Evolutionary conservation across 2,329 filamentous ascomycete species (phyloP).

Genomic region (Meredithiella fracta): DNA sequence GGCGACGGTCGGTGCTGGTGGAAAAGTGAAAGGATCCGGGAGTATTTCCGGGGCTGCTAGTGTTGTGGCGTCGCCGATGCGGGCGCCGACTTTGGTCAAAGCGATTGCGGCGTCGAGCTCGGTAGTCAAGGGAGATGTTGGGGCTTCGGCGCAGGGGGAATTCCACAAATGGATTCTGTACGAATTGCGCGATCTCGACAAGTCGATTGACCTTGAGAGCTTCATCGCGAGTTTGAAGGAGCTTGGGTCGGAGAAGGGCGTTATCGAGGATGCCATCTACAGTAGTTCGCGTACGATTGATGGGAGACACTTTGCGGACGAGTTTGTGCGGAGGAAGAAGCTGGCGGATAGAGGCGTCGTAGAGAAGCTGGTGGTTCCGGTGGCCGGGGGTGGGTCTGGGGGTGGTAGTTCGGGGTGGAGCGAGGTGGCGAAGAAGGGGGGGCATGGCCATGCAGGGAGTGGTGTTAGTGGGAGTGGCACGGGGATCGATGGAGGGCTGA

Average conservation of each 20-base stretch:
- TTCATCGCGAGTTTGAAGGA: slow-evolving; percentile 62
- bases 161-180: slow-evolving; percentile 84
- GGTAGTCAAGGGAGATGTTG: slow-evolving; percentile 23
- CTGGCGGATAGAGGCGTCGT: slow-evolving; percentile 83
- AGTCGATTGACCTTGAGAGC: slow-evolving; percentile 35
- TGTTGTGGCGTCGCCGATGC: slow-evolving; percentile 18
- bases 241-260: slow-evolving; percentile 58
- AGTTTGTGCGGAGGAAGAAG: slow-evolving; percentile 85
- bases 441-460: slow-evolving; percentile 26
- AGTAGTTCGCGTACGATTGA: slow-evolving; percentile 77
- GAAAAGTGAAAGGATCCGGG: slow-evolving; percentile 64
- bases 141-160: slow-evolving; percentile 55
- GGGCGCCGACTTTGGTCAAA: slow-evolving; percentile 37
- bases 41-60: slow-evolving; percentile 26
- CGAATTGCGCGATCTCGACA: slow-evolving; percentile 57
- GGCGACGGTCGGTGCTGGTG: slow-evolving; percentile 88
- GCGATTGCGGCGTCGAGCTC: slow-evolving; percentile 24
- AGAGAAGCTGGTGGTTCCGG: slow-evolving; percentile 34
- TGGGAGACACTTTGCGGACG: slow-evolving; percentile 80
- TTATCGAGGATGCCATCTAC: slow-evolving; percentile 86
- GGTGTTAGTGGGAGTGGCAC: not conserved
- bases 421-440: slow-evolving; percentile 90
- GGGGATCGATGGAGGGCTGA: not conserved
- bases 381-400: slow-evolving; percentile 32
- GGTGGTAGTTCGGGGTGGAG: slow-evolving; percentile 57